phyloP scores from a whole-genome alignment of 768 basidiomycete genomes.

The Pilatotrama ljubarskyi region DNA sequence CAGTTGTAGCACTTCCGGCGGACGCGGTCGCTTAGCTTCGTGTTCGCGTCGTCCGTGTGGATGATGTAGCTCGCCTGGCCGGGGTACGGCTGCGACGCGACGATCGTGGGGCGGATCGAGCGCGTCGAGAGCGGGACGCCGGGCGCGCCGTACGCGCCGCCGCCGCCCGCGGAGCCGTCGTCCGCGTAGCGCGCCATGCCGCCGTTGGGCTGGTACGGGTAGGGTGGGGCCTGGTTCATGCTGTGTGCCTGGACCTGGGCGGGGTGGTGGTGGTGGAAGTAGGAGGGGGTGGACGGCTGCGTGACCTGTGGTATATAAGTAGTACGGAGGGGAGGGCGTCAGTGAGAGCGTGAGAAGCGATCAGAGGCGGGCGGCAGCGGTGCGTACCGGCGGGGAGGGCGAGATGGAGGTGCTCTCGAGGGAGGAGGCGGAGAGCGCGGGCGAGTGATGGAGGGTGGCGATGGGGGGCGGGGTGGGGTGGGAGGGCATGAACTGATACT shows the following conservation, averaged over 20 bases:
- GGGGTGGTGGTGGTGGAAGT: constrained; percentile 7
- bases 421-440: constrained; percentile 59
- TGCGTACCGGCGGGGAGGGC: constrained; percentile 49
- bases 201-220: constrained; percentile 22
- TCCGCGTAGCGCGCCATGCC: constrained; percentile 16
- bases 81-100: constrained; percentile 38
- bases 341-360: constrained; percentile 39
- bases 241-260: constrained; percentile 10
- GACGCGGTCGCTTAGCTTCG: constrained; percentile 76
- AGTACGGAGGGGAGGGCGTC: constrained; percentile 24
- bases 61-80: constrained; percentile 42
- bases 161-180: constrained; percentile 1
- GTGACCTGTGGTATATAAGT: constrained; percentile 32
- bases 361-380: constrained; percentile 34
- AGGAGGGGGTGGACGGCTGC: constrained; percentile 27
- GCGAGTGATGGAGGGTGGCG: constrained; percentile 56
- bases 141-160: constrained; percentile 24
- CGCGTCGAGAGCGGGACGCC: constrained; percentile 28
- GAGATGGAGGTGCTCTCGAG: constrained; percentile 59
- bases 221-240: constrained; percentile 19
- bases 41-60: constrained; percentile 77
- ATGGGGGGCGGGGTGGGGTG: constrained; percentile 51
- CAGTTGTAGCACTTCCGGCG: constrained; percentile 82
- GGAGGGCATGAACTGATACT: constrained; percentile 37
- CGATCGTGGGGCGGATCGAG: constrained; percentile 26